Conservation (phyloP, 106 monocot genomes). For the Amphibolis antarctica region DNA sequence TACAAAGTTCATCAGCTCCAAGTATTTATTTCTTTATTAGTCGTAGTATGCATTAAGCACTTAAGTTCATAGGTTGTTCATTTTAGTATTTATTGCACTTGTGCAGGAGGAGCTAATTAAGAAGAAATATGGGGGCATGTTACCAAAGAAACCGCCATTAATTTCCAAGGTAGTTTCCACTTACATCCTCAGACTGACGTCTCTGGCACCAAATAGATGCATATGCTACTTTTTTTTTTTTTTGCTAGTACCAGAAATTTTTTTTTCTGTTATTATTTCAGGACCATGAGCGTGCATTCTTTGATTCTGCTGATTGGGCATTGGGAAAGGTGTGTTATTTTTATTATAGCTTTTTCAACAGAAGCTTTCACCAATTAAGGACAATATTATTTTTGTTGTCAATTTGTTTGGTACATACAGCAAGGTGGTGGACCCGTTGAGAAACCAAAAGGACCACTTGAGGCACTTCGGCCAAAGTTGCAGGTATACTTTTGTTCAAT, state of each 20-base stretch:
- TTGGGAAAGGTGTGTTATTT: conserved; percentile 67
- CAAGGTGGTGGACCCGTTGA: conserved; percentile 51
- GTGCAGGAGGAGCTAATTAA: conserved; percentile 56
- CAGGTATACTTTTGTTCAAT: conserved; percentile 32
- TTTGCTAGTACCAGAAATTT: background rate
- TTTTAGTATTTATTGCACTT: background rate
- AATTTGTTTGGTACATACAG: conserved; percentile 26
- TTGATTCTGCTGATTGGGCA: conserved; percentile 99
- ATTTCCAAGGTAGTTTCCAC: conserved; percentile 54
- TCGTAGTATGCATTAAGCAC: background rate
- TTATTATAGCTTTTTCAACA: background rate
- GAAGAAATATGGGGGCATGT: conserved; percentile 79
- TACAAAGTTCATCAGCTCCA: too few relatives aligned
- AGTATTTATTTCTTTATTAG: background rate
- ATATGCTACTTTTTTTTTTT: background rate
- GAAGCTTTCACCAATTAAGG: too few relatives aligned
- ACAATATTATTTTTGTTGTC: background rate
- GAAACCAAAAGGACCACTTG: conserved; percentile 85
- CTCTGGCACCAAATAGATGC: background rate
- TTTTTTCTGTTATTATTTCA: conserved; percentile 7
- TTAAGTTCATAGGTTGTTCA: too few relatives aligned
- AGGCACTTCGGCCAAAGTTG: conserved; percentile 89
- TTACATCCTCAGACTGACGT: background rate
- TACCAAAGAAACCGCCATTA: conserved; percentile 71
- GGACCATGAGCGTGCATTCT: conserved; percentile 96